These are phyloP conservation scores for Termitomyces sp. DNA, from an alignment of 768 basidiomycete genomes.

Conservation along the genomic window DNA sequence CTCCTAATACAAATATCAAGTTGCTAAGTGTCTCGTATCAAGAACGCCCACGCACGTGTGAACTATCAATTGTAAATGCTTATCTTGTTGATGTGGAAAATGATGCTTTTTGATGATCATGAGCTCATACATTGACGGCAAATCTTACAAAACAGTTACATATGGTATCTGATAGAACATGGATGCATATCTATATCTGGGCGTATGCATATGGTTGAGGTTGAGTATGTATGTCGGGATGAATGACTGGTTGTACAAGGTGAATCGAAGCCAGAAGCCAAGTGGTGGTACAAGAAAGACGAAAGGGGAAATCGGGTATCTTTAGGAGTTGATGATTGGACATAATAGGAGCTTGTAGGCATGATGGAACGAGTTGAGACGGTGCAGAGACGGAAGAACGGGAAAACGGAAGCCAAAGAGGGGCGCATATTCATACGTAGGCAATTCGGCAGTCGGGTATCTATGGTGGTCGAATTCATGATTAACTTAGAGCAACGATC, in stretches of 20 bases:
- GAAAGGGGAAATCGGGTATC: background rate
- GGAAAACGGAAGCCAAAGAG: background rate
- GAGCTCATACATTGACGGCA: background rate
- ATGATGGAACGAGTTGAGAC: background rate
- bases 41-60: no score
- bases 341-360: background rate
- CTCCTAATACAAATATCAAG: no score
- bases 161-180: background rate
- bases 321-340: background rate
- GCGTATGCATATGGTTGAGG: background rate
- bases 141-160: background rate
- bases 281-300: background rate
- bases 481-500: conserved; percentile 20
- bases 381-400: no score
- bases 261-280: background rate
- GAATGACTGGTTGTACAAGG: background rate
- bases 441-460: background rate
- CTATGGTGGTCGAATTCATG: no score
- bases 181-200: background rate
- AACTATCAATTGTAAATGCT: no score
- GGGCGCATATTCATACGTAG: background rate
- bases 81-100: no score
- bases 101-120: no score
- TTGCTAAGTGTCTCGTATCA: no score
- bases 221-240: background rate